These are phyloP conservation scores for Pythium folliculosum DNA, from an alignment of 352 stramenopile species.

Conservation along the genomic window DNA sequence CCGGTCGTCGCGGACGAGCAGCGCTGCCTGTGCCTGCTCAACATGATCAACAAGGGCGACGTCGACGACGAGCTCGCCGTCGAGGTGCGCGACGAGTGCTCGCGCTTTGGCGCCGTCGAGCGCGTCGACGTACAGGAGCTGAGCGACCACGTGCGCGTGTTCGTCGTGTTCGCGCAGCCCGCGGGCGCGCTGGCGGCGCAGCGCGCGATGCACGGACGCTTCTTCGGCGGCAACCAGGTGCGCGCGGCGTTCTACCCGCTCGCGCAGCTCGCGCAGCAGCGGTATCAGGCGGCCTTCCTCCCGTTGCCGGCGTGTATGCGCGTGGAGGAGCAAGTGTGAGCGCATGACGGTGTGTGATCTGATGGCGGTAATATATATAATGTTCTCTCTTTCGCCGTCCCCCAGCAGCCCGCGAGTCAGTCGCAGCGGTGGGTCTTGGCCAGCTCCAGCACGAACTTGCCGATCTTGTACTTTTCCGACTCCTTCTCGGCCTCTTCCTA, in stretches of 20 bases:
- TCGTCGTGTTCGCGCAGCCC: constrained; percentile 67
- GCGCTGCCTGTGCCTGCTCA: constrained; percentile 71
- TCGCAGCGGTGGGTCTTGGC: constrained; percentile 75
- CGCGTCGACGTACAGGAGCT: constrained; percentile 65
- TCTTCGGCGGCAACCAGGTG: constrained; percentile 78
- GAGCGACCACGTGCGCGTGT: constrained; percentile 71
- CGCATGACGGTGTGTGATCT: too few species aligned
- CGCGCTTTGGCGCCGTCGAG: constrained; percentile 57
- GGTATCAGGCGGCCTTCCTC: constrained; percentile 54
- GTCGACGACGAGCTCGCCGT: constrained; percentile 71
- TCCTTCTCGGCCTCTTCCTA: constrained; percentile 91
- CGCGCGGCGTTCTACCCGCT: constrained; percentile 64
- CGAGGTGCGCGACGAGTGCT: constrained; percentile 70
- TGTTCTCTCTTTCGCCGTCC: too few species aligned
- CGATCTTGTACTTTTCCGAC: constrained; percentile 96
- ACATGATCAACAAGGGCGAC: constrained; percentile 68
- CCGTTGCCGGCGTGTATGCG: too few species aligned
- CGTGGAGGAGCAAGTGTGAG: not conserved
- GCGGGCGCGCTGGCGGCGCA: constrained; percentile 51
- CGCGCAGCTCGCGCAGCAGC: constrained; percentile 41
- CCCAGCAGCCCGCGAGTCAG: constrained; percentile 5
- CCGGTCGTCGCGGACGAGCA: constrained; percentile 25
- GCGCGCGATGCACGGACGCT: constrained; percentile 64
- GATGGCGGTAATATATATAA: not conserved
- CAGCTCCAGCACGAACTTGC: constrained; percentile 97